A percentile compares a stretch with the other conserved stretches of the same genome.
phyloP scores from a whole-genome alignment of 192 early-diverging fungal genomes.

The Coemansia reversa region DNA sequence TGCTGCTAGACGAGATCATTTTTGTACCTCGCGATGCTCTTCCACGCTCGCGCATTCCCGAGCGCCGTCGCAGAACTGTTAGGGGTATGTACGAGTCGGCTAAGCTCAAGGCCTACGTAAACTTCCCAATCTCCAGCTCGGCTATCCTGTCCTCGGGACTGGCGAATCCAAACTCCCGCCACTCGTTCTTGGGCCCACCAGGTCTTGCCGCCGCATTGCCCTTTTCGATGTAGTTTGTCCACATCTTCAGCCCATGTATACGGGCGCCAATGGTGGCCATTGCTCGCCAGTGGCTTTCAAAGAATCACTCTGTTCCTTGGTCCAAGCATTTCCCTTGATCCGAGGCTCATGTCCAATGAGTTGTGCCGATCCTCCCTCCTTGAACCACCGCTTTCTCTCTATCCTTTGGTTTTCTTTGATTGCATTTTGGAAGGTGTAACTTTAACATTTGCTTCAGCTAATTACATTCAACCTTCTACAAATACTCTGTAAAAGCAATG shows the following conservation, averaged over 20 bases:
- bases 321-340: neutral
- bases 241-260: neutral
- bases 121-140: conserved; percentile 31
- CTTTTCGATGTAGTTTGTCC: neutral
- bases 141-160: conserved; percentile 22
- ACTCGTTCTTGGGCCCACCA: conserved; percentile 21
- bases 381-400: neutral
- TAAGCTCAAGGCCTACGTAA: conserved; percentile 40
- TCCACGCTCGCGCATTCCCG: conserved; percentile 64
- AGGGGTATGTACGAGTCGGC: conserved; percentile 45
- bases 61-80: conserved; percentile 48
- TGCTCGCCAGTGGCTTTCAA: neutral
- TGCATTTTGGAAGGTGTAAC: neutral
- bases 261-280: neutral
- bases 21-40: conserved; percentile 59
- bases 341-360: neutral
- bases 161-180: conserved; percentile 31
- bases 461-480: conserved; percentile 1
- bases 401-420: conserved; percentile 10
- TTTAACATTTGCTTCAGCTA: conserved; percentile 6
- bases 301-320: neutral
- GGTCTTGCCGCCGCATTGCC: neutral
- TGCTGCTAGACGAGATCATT: conserved; percentile 70
- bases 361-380: conserved; percentile 9
- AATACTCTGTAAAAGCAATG: conserved; percentile 17